Conservation (phyloP, 768 basidiomycete genomes). For the Rhodotorula taiwanensis region DNA sequence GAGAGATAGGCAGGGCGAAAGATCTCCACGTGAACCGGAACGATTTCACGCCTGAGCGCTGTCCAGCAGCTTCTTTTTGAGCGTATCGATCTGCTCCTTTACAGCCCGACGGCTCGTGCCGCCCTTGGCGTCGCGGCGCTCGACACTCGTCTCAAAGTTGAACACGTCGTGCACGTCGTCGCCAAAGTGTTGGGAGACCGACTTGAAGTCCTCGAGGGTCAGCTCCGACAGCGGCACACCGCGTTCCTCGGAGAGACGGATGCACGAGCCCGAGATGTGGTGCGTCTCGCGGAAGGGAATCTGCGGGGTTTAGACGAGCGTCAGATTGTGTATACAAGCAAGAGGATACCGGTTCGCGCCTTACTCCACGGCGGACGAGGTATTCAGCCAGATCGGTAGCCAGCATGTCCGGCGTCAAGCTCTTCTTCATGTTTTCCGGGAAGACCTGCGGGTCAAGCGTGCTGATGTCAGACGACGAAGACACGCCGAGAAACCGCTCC, state of each 20-base stretch:
- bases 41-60: not conserved
- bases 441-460: constrained; percentile 66
- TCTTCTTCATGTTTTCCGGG: constrained; percentile 77
- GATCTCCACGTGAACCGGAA: too few species aligned
- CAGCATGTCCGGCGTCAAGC: constrained; percentile 93
- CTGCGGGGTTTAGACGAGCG: constrained; percentile 47
- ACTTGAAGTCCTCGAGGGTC: constrained; percentile 68
- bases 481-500: not conserved
- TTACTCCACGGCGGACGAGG: constrained; percentile 92
- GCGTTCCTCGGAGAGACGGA: constrained; percentile 81
- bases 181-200: constrained; percentile 66
- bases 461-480: fast-evolving
- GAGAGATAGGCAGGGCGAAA: too few species aligned
- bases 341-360: constrained; percentile 38
- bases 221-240: constrained; percentile 75
- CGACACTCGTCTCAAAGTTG: constrained; percentile 91
- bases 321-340: too few species aligned
- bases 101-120: constrained; percentile 81
- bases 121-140: constrained; percentile 83
- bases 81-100: constrained; percentile 69
- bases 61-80: constrained; percentile 56
- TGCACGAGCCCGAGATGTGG: constrained; percentile 92
- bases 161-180: constrained; percentile 79
- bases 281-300: constrained; percentile 98
- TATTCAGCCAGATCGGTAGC: constrained; percentile 99